Conservation (phyloP, 768 basidiomycete species). For the Kondoa malvinella region DNA sequence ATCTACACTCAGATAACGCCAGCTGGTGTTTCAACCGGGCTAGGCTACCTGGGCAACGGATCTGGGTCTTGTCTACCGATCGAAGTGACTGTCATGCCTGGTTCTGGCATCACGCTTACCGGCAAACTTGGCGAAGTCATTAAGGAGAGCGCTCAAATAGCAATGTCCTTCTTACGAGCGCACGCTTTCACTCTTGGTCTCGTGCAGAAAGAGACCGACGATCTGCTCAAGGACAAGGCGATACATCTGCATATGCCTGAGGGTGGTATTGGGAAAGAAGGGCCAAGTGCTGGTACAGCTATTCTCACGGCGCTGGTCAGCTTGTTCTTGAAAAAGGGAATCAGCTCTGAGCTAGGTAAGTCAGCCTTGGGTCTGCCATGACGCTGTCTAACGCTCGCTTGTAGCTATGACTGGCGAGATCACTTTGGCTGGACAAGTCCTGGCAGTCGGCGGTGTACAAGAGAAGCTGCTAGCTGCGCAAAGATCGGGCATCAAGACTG, state of each 20-base stretch:
- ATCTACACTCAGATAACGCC: slow-evolving; percentile 68
- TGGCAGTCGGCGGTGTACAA: slow-evolving; percentile 89
- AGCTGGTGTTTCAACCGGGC: slow-evolving; percentile 79
- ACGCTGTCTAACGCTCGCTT: background rate
- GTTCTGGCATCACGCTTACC: slow-evolving; percentile 75
- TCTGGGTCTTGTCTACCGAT: slow-evolving; percentile 94
- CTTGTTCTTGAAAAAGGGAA: slow-evolving; percentile 52
- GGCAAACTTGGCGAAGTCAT: slow-evolving; percentile 98
- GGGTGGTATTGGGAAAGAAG: slow-evolving; percentile 61
- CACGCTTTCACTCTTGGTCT: slow-evolving; percentile 81
- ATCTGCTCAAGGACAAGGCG: slow-evolving; percentile 68
- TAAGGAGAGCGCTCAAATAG: slow-evolving; percentile 87
- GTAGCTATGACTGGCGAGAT: slow-evolving; percentile 97
- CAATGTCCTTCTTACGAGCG: slow-evolving; percentile 76
- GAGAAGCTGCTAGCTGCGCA: slow-evolving; percentile 88
- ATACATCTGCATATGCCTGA: slow-evolving; percentile 96
- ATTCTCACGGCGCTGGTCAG: slow-evolving; percentile 80
- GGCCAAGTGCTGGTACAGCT: slow-evolving; percentile 90
- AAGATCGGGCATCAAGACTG: slow-evolving; percentile 85
- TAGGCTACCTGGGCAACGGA: slow-evolving; percentile 92
- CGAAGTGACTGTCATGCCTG: slow-evolving; percentile 85
- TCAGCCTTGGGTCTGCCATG: background rate
- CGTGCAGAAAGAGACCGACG: slow-evolving; percentile 50
- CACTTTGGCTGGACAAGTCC: slow-evolving; percentile 75
- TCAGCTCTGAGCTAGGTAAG: slow-evolving; percentile 43